Percentiles rank a stretch among this genome's conserved stretches.
Conservation (phyloP, 2,329 filamentous ascomycete genomes). For the Calonectria naviculata region DNA sequence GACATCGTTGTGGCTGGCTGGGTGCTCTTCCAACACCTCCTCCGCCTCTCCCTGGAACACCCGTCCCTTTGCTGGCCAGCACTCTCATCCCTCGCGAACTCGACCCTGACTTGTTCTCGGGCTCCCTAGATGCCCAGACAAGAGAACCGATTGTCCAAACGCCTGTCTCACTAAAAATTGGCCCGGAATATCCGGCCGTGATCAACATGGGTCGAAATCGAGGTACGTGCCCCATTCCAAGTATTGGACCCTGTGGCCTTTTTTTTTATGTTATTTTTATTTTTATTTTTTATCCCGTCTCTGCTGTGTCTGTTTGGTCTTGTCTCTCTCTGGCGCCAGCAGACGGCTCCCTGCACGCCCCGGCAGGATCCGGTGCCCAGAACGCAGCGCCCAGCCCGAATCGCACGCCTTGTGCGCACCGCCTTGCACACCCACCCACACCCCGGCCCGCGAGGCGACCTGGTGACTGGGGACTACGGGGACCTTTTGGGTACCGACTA, state of each 20-base stretch:
- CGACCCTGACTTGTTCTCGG: constrained; percentile 3
- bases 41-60: constrained; percentile 6
- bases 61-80: neutral
- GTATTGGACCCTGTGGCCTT: constrained; percentile 23
- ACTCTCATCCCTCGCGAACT: constrained; percentile 5
- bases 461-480: constrained; percentile 11
- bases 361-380: constrained; percentile 7
- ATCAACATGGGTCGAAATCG: constrained; percentile 65
- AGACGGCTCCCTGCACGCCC: constrained; percentile 10
- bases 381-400: constrained; percentile 7
- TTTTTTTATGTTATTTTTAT: neutral
- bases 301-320: neutral
- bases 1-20: constrained; percentile 39
- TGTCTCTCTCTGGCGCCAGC: constrained; percentile 8
- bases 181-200: constrained; percentile 28
- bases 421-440: constrained; percentile 11
- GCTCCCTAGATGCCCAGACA: constrained; percentile 3
- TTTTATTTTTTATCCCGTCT: neutral
- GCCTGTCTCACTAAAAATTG: constrained; percentile 36
- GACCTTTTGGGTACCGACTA: constrained; percentile 7
- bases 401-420: constrained; percentile 4
- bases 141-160: constrained; percentile 11
- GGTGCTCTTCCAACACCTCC: constrained; percentile 26
- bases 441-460: constrained; percentile 15
- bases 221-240: constrained; percentile 56